Evolutionary conservation across 1,139 yeast genomes (phyloP).

Genomic region (Zygosaccharomyces pseudobailii): DNA sequence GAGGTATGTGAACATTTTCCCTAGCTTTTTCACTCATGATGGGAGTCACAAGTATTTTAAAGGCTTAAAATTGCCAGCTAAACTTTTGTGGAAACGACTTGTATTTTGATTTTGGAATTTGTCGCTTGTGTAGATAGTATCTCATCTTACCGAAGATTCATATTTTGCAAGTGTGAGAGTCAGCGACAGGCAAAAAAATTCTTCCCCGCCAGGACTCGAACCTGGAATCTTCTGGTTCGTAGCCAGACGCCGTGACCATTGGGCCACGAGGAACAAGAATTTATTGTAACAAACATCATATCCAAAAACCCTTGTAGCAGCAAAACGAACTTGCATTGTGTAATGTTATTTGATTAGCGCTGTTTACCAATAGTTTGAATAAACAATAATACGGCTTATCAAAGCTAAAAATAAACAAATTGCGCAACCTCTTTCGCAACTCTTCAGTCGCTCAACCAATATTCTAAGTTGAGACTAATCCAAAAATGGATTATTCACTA

Average conservation of each 20-base stretch:
- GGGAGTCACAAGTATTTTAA: not conserved
- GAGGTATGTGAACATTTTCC: slow-evolving; percentile 31
- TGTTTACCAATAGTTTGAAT: too few relatives aligned
- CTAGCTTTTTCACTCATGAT: slow-evolving; percentile 4
- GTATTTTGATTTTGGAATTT: not conserved
- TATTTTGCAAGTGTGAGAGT: not conserved
- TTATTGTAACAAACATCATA: not conserved
- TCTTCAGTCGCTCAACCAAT: too few relatives aligned
- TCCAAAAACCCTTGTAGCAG: too few relatives aligned
- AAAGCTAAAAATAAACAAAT: too few relatives aligned
- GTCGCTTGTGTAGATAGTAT: not conserved
- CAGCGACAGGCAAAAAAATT: slow-evolving; percentile 34
- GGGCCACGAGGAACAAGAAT: slow-evolving; percentile 74
- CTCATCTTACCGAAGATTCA: not conserved
- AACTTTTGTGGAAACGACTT: not conserved
- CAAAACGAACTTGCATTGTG: too few relatives aligned
- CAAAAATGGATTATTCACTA: too few relatives aligned
- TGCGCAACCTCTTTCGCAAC: too few relatives aligned
- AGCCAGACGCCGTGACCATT: slow-evolving; percentile 93
- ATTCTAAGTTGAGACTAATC: too few relatives aligned
- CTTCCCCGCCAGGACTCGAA: slow-evolving; percentile 97
- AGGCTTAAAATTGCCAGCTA: too few relatives aligned
- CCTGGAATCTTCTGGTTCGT: slow-evolving; percentile 94
- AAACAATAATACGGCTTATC: too few relatives aligned
- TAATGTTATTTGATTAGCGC: too few relatives aligned